Conservation (phyloP, 2,329 filamentous ascomycete genomes). For the Lecanicillium sp. region DNA sequence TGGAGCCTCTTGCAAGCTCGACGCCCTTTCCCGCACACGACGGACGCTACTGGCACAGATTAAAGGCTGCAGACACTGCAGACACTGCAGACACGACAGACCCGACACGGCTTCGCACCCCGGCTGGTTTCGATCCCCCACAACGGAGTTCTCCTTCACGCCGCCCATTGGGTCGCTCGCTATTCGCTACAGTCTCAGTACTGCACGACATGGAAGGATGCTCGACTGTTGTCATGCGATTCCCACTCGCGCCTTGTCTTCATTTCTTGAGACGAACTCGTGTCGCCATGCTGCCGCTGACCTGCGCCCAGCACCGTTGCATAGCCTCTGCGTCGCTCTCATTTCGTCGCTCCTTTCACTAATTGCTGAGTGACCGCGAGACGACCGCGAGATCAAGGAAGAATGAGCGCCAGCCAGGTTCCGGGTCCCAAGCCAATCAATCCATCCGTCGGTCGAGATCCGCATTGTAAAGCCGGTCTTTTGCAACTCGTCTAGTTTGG, state of each 20-base stretch:
- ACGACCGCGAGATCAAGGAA: too few species aligned
- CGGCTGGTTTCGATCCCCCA: slow-evolving; percentile 14
- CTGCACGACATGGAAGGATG: slow-evolving; percentile 1
- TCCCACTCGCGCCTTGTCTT: slow-evolving; percentile 5
- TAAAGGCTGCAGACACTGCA: too few species aligned
- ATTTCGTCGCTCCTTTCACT: background rate
- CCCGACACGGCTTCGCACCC: too few species aligned
- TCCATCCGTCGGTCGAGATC: slow-evolving; percentile 3
- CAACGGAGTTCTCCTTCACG: slow-evolving; percentile 9
- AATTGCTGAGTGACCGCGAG: too few species aligned
- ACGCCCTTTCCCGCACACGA: too few species aligned
- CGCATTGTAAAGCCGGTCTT: background rate
- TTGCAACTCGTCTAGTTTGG: background rate
- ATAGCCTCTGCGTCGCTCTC: slow-evolving; percentile 1
- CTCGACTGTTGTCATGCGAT: background rate
- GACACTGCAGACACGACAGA: too few species aligned
- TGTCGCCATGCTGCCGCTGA: background rate
- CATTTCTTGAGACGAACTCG: slow-evolving; percentile 9
- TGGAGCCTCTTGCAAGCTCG: too few species aligned
- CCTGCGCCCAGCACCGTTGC: slow-evolving; percentile 3
- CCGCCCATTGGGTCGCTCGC: slow-evolving; percentile 6
- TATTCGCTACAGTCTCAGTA: slow-evolving; percentile 9
- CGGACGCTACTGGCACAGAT: too few species aligned
- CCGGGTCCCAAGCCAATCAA: background rate
- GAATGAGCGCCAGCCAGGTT: slow-evolving; percentile 1